Conservation (phyloP, 805 yeast genomes). For the Metschnikowia arizonensis region DNA sequence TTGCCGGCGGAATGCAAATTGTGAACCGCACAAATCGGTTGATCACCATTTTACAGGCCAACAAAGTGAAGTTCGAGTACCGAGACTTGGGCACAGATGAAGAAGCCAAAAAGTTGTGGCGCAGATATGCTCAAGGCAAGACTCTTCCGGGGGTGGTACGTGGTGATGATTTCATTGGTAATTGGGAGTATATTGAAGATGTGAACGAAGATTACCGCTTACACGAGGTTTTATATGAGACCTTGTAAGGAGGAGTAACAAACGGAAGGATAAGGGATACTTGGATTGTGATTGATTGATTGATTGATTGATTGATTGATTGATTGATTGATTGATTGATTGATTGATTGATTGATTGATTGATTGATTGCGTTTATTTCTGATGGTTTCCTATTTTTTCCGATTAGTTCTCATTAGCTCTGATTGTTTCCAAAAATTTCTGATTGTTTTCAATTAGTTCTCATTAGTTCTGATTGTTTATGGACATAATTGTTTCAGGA, state of each 20-base stretch:
- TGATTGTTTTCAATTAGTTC: too few species aligned
- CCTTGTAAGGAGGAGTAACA: constrained; percentile 26
- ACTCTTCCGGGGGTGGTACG: constrained; percentile 82
- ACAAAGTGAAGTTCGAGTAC: constrained; percentile 59
- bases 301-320: too few species aligned
- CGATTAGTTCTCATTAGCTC: too few species aligned
- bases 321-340: too few species aligned
- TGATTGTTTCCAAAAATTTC: too few species aligned
- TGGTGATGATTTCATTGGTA: constrained; percentile 77
- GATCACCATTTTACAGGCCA: constrained; percentile 69
- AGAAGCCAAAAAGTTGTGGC: constrained; percentile 82
- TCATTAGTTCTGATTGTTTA: too few species aligned
- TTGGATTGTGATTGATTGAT: too few species aligned
- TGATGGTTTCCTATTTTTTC: too few species aligned
- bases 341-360: too few species aligned
- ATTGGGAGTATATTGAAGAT: constrained; percentile 80
- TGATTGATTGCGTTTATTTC: too few species aligned
- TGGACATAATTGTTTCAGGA: too few species aligned
- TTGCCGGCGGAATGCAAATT: constrained; percentile 84
- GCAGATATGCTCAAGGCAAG: constrained; percentile 65
- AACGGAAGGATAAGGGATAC: too few species aligned
- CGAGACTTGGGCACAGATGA: constrained; percentile 86
- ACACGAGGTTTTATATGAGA: constrained; percentile 60
- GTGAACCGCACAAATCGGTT: constrained; percentile 73
- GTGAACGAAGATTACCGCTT: constrained; percentile 77